A percentile compares a stretch with the other conserved stretches of the same genome.
Conservation (phyloP, 1,284 basidiomycete species). For the Cryptococcus amylolentus region DNA sequence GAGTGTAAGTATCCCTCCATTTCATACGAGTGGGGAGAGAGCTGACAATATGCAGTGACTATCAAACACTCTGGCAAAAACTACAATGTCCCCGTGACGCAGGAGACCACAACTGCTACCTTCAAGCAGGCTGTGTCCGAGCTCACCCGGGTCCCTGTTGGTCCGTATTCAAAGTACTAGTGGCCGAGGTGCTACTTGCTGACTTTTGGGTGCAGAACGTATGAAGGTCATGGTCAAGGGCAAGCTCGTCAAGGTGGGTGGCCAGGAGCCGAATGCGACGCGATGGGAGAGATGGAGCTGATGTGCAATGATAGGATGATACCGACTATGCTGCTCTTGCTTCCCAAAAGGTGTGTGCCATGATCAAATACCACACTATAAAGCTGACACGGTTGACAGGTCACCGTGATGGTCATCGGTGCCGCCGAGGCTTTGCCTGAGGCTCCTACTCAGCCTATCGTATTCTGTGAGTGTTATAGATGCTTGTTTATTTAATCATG, state of each 20-base stretch:
- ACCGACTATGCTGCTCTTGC: slow-evolving; percentile 63
- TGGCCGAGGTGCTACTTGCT: not conserved
- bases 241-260: slow-evolving; percentile 54
- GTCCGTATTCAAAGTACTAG: slow-evolving; percentile 17
- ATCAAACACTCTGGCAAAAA: slow-evolving; percentile 89
- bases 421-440: slow-evolving; percentile 87
- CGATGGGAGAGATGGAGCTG: no score
- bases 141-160: slow-evolving; percentile 73
- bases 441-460: slow-evolving; percentile 69
- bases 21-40: no score
- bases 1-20: no score
- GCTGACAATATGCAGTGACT: slow-evolving; percentile 54
- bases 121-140: slow-evolving; percentile 83
- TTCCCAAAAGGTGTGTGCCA: slow-evolving; percentile 19
- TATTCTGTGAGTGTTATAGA: slow-evolving; percentile 59
- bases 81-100: slow-evolving; percentile 54
- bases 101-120: slow-evolving; percentile 57
- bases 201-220: slow-evolving; percentile 57
- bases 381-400: slow-evolving; percentile 12
- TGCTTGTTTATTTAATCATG: slow-evolving; percentile 47
- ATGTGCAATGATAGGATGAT: slow-evolving; percentile 63
- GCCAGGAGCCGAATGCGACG: not conserved
- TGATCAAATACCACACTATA: not conserved
- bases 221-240: slow-evolving; percentile 99
- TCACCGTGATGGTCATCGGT: slow-evolving; percentile 62